Evolutionary conservation across 1,284 basidiomycete genomes (phyloP).

Genomic region (Xanthoconium separans): DNA sequence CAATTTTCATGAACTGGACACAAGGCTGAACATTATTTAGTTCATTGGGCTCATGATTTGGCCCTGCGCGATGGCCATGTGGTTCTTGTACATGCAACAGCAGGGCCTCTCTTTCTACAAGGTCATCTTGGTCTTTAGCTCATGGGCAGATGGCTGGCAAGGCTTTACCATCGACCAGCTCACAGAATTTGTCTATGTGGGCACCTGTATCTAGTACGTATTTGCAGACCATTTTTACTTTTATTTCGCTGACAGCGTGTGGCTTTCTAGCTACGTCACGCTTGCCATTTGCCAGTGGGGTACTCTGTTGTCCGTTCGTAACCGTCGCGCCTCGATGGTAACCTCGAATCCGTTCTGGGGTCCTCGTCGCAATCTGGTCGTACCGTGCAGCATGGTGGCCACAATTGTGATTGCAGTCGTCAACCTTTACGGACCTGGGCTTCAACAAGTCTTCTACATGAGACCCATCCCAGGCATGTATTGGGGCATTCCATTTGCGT

Average conservation of each 20-base stretch:
- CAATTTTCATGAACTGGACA: slow-evolving; percentile 1
- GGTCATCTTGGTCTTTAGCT: slow-evolving; percentile 41
- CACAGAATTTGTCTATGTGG: slow-evolving; percentile 31
- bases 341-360: slow-evolving; percentile 38
- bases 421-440: slow-evolving; percentile 31
- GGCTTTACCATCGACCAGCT: slow-evolving; percentile 30
- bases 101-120: slow-evolving; percentile 37
- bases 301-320: slow-evolving; percentile 33
- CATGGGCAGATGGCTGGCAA: slow-evolving; percentile 36
- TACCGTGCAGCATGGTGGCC: slow-evolving; percentile 37
- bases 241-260: not conserved
- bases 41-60: slow-evolving; percentile 47
- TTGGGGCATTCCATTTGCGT: slow-evolving; percentile 42
- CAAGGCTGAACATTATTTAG: slow-evolving; percentile 20
- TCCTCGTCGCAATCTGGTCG: slow-evolving; percentile 35
- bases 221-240: slow-evolving; percentile 22
- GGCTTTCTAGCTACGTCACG: slow-evolving; percentile 37
- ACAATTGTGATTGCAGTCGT: slow-evolving; percentile 36
- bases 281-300: slow-evolving; percentile 38
- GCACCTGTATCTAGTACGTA: slow-evolving; percentile 43
- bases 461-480: slow-evolving; percentile 41
- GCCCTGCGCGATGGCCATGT: slow-evolving; percentile 44
- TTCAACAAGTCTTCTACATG: slow-evolving; percentile 24
- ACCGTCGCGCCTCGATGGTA: slow-evolving; percentile 33
- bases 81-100: slow-evolving; percentile 39